Base-by-base conservation (phyloP, 768 basidiomycete species). In the Naganishia antarctica region DNA sequence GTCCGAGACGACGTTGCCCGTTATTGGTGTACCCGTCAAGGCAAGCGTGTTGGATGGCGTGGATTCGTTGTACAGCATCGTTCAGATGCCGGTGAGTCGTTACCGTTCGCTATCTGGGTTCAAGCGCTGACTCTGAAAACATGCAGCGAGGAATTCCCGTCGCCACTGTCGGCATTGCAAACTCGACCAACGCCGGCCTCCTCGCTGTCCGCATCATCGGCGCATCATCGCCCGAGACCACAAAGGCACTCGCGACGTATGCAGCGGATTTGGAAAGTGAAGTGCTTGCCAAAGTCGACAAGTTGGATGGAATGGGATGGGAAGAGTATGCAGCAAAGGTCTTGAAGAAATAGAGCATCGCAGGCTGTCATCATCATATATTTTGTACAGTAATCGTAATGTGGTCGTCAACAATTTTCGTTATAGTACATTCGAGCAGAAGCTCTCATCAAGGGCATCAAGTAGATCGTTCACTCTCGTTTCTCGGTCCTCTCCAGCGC, bases 141-240 rank as follows among this genome's bases (percentile, higher is more conserved):
- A 61, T 70, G 60, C 66, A 96, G 93, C 85, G 94, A 40, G 96
- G 94, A 18, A 89, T 98, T 64, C 96, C 96, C 3, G 91, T 94
- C 15, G 96, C 96, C 4, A 97, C 94, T 2, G 92, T 97, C 18
- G 94, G 93, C 0, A 97, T 98, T 76, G 91, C 93, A 76, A 96
- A 96, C 71, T 85, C 89, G 18, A 90, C 85, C 62, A 99, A 98
- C 72, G 96, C 93, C 0, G 96, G 87, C 0, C 80, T 99, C 1
- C 83, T 98, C 15, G 92, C 94, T 0, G 84, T 93, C 4, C 85
- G 94, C 13, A 92, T 97, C 50, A 70, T 99, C 4, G 85, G 86
- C 0, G 82, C 86, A 0, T 85, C 87, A 2, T 84, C 86, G 25
- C 90, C 91, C 0, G 73, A 74, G 7, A 81, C 94, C 4, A 74